These are phyloP conservation scores for Ascochyta clinopodiicola DNA, from an alignment of 2,329 filamentous ascomycete species.

Conservation along the genomic window DNA sequence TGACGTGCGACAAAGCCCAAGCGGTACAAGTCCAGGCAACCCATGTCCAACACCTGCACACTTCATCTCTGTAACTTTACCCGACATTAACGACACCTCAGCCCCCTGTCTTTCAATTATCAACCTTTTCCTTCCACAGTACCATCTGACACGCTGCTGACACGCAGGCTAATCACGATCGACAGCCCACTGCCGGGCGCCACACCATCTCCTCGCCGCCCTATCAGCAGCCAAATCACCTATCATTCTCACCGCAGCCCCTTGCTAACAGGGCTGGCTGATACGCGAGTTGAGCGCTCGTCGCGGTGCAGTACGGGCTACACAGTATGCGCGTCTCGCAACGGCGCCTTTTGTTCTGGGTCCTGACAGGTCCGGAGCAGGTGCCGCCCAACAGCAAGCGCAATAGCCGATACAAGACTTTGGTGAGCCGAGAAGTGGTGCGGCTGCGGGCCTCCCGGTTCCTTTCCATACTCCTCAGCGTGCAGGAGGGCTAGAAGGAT, in stretches of 20 bases:
- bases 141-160: constrained; percentile 15
- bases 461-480: constrained; percentile 3
- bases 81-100: neutral
- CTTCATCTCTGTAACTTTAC: constrained; percentile 4
- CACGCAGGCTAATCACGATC: constrained; percentile 17
- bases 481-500: neutral
- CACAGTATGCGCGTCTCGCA: constrained; percentile 2
- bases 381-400: constrained; percentile 4
- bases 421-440: neutral
- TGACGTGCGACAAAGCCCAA: neutral
- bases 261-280: neutral
- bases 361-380: constrained; percentile 9
- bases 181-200: constrained; percentile 13
- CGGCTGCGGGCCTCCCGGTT: constrained; percentile 12
- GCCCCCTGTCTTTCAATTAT: neutral
- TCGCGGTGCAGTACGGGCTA: neutral
- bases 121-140: neutral
- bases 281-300: constrained; percentile 1
- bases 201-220: constrained; percentile 16
- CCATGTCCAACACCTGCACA: neutral
- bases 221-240: constrained; percentile 11
- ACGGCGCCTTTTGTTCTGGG: constrained; percentile 5
- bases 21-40: neutral
- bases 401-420: neutral
- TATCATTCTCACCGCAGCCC: neutral